Evolutionary conservation across 139 green algal genomes (phyloP).

Genomic region (Tetraselmis chui): DNA sequence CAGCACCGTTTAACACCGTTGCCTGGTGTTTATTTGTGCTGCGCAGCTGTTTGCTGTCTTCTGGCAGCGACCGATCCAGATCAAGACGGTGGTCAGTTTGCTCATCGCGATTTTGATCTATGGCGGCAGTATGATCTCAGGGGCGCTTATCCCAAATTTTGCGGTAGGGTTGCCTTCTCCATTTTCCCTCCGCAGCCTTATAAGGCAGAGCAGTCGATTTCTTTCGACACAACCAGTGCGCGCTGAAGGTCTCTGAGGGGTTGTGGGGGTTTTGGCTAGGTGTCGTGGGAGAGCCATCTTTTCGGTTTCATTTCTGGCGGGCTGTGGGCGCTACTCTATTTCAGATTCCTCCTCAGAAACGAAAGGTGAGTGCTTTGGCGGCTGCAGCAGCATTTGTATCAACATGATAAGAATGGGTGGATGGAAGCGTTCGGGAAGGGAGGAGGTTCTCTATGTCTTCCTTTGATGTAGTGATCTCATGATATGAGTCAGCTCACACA

Average conservation of each 20-base stretch:
- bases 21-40: too few species aligned
- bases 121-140: neutral
- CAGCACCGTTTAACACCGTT: too few species aligned
- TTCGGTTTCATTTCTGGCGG: neutral
- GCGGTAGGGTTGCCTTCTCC: neutral
- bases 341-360: neutral
- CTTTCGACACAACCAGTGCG: too few species aligned
- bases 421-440: too few species aligned
- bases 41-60: neutral
- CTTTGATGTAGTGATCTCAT: neutral
- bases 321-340: neutral
- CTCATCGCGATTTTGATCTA: neutral
- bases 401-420: neutral
- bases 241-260: neutral
- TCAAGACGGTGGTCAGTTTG: neutral
- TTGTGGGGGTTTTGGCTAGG: neutral
- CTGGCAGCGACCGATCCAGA: neutral
- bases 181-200: too few species aligned
- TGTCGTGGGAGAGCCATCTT: neutral
- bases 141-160: neutral
- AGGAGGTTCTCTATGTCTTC: neutral
- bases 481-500: neutral
- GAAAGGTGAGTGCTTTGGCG: too few species aligned
- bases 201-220: too few species aligned
- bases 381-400: neutral